Evolutionary conservation across 371 early-diverging fungal species (phyloP).

Genomic region (Mucor indicus): DNA sequence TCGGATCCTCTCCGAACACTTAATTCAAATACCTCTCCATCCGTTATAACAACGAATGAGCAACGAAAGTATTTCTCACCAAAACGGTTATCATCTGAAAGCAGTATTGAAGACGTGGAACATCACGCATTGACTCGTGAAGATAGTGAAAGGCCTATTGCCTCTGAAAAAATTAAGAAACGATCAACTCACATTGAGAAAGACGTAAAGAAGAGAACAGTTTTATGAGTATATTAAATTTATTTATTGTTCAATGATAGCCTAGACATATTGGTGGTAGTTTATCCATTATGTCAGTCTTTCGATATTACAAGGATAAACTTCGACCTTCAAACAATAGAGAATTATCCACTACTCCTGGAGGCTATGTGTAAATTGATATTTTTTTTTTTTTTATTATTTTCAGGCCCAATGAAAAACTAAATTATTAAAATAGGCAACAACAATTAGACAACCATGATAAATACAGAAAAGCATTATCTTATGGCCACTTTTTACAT

Average conservation of each 20-base stretch:
- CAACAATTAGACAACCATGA: constrained; percentile 40
- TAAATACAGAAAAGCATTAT: constrained; percentile 35
- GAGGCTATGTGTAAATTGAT: background rate
- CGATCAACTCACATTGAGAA: constrained; percentile 35
- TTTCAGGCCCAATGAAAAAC: too few relatives aligned
- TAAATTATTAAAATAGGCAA: constrained; percentile 34
- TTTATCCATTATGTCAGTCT: constrained; percentile 35
- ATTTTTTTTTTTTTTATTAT: background rate
- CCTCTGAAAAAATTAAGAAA: constrained; percentile 53
- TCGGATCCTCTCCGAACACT: constrained; percentile 15
- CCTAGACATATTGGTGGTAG: constrained; percentile 27
- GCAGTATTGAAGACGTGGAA: constrained; percentile 31
- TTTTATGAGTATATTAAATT: too few relatives aligned
- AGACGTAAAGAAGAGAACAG: constrained; percentile 15
- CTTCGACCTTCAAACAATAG: constrained; percentile 36
- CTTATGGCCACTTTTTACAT: constrained; percentile 45
- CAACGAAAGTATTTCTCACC: constrained; percentile 4
- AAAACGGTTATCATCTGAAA: constrained; percentile 9
- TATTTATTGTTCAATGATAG: constrained; percentile 2
- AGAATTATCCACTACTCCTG: background rate
- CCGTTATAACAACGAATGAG: constrained; percentile 35
- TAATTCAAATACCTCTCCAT: constrained; percentile 32
- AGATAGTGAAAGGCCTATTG: constrained; percentile 50
- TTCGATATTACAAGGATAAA: constrained; percentile 50
- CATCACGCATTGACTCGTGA: constrained; percentile 48